Evolutionary conservation across 768 basidiomycete species (phyloP).

Genomic region (Chalciporus sphaerocephalus): DNA sequence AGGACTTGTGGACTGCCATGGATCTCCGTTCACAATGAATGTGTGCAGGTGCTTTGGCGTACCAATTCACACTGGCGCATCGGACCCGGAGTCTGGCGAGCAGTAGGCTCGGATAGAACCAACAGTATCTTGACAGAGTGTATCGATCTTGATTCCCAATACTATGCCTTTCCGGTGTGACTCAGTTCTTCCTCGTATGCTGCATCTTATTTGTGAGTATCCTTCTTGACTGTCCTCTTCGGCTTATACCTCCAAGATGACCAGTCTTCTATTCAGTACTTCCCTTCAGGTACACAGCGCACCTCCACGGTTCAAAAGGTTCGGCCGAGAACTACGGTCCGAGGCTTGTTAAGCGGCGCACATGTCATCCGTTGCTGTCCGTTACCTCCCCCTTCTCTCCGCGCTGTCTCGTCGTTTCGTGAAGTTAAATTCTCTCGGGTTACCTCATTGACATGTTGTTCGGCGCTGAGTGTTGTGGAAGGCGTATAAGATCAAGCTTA

Average conservation of each 20-base stretch:
- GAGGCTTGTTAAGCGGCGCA: conserved; percentile 23
- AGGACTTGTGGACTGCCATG: not conserved
- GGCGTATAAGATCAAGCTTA: not conserved
- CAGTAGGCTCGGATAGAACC: not conserved
- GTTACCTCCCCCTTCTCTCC: conserved; percentile 20
- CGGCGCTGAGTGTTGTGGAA: not conserved
- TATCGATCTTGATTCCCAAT: not conserved
- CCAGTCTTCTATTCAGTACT: not conserved
- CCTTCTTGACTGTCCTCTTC: not conserved
- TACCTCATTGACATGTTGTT: conserved; percentile 10
- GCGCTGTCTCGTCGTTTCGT: conserved; percentile 15
- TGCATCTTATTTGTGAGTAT: not conserved
- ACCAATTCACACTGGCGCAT: not conserved
- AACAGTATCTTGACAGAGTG: not conserved
- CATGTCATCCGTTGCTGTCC: conserved; percentile 7
- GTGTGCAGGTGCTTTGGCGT: not conserved
- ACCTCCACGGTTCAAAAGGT: not conserved
- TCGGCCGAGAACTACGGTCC: conserved; percentile 23
- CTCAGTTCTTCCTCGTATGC: not conserved
- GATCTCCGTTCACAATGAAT: conserved; percentile 3
- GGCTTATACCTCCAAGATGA: not conserved
- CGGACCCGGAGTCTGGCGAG: too few relatives aligned
- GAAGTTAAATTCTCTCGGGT: conserved; percentile 11
- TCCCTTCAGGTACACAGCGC: conserved; percentile 2
- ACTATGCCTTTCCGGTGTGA: not conserved